Evolutionary conservation across 2,329 filamentous ascomycete genomes (phyloP), one percentile per base, ranked within the genome.

Genomic region (Cladosporium cucumerinum): DNA sequence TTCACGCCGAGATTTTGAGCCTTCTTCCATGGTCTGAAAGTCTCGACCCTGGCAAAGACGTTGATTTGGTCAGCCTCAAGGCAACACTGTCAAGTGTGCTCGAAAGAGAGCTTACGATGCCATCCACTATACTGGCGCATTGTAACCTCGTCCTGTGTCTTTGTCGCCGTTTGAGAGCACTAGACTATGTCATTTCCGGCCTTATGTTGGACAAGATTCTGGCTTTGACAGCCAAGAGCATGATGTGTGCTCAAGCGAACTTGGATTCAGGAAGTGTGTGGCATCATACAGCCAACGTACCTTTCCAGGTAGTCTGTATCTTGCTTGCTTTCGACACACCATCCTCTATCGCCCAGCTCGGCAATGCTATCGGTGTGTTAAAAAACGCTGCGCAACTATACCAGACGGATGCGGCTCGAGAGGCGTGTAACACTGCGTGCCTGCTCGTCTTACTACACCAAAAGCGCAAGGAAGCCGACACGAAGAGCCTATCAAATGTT

Each of bases 281-380:
- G 84, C 84, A 86, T 63, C 84, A 86, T 61, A 79, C 82, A 58
- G 82, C 82, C 43, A 85, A 86, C 57, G 81, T 86, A 0, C 84
- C 84, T 0, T 86, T 86, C 65, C 84, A 86, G 57, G 79, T 84
- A 0, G 76, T 86, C 28, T 85, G 83, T 65, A 77, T 82, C 0
- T 68, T 85, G 1, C 74, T 86, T 1, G 81, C 81, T 0, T 82
- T 85, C 26, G 83, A 86, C 54, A 84, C 77, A 0, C 76, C 76
- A 0, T 73, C 80, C 0, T 81, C 82, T 0, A 72, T 84, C 0
- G 74, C 75, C 0, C 73, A 81, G 63, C 77, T 86, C 4, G 74
- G 76, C 6, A 79, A 83, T 48, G 82, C 82, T 0, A 82, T 86
- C 79, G 60, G 57, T 6, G 65, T 64, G 3, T 26, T 70, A 16